A percentile compares a stretch with the other conserved stretches of the same genome.
Conservation (phyloP, 2,329 filamentous ascomycete species). For the Trichothecium sympodiale region DNA sequence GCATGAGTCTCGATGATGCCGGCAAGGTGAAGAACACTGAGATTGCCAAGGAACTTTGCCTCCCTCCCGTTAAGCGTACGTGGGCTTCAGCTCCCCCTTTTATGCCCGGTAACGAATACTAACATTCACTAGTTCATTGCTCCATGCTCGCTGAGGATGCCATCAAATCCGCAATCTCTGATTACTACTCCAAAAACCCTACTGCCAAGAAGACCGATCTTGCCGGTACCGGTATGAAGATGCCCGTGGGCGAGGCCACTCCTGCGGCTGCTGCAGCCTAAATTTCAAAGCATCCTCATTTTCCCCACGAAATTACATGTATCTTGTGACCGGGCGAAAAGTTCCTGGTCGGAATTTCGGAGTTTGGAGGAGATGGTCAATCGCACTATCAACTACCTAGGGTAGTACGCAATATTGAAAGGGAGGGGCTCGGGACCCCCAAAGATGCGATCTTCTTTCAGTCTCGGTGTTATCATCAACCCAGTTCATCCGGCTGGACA, state of each 20-base stretch:
- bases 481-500: no score
- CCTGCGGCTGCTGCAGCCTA: conserved; percentile 4
- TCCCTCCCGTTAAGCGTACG: conserved; percentile 79
- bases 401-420: no score
- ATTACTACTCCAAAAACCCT: conserved; percentile 73
- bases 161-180: conserved; percentile 81
- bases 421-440: no score
- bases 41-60: conserved; percentile 90
- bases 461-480: no score
- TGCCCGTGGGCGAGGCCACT: conserved; percentile 4
- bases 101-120: not conserved
- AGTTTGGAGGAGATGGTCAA: no score
- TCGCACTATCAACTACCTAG: no score
- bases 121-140: conserved; percentile 57
- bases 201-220: conserved; percentile 55
- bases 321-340: no score
- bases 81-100: conserved; percentile 12
- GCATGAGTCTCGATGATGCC: conserved; percentile 91
- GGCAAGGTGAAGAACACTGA: conserved; percentile 91
- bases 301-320: no score
- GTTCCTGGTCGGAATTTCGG: no score
- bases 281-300: not conserved
- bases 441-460: no score
- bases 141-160: conserved; percentile 87
- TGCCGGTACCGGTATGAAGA: conserved; percentile 47